phyloP scores from a whole-genome alignment of 345 rosid genomes.

The Syzygium aromaticum region DNA sequence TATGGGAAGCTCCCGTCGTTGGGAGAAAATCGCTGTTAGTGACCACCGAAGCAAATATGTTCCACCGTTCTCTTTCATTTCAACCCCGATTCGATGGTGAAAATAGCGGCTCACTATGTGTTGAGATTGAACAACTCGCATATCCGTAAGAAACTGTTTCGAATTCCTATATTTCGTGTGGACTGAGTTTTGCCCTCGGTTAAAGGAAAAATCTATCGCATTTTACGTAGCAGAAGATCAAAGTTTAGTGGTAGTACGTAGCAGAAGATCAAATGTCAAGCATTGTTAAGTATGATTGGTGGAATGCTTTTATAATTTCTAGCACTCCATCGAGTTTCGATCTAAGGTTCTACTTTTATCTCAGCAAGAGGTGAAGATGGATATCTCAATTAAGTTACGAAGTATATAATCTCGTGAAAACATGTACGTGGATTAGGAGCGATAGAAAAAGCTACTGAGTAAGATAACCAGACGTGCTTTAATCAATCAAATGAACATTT shows the following conservation, averaged over 20 bases:
- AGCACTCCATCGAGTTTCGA: neutral
- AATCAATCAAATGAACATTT: neutral
- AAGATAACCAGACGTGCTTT: neutral
- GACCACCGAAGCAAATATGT: neutral
- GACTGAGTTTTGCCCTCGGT: neutral
- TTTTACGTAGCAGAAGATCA: neutral
- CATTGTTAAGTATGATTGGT: neutral
- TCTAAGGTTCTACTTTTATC: neutral
- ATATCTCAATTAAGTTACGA: neutral
- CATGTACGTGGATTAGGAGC: neutral
- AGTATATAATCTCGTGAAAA: neutral
- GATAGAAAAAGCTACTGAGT: neutral
- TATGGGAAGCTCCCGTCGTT: neutral
- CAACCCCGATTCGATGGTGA: neutral
- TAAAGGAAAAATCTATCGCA: neutral
- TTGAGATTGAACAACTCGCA: neutral
- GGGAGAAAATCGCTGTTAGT: neutral
- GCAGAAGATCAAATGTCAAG: neutral
- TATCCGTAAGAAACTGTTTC: fast-evolving
- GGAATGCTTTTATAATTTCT: neutral
- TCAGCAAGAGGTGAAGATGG: neutral
- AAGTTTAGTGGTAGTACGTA: neutral
- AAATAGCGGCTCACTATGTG: neutral
- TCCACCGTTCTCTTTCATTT: neutral
- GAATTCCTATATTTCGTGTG: neutral